Conservation (phyloP, 2,329 filamentous ascomycete species). For the Gaeumannomyces sp. region DNA sequence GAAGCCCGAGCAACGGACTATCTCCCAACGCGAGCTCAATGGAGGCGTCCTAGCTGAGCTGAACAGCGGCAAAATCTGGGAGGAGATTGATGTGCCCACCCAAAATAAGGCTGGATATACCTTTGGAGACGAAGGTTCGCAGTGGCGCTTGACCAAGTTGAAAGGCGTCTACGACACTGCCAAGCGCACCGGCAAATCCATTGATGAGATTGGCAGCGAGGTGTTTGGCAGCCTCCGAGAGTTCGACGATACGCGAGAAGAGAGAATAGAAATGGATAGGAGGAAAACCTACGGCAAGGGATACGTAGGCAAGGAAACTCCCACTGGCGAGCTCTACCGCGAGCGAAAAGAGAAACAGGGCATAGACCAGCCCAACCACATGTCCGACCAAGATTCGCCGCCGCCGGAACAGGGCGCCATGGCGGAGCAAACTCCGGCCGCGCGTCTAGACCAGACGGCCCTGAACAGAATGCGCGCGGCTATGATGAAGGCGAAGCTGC, state of each 20-base stretch:
- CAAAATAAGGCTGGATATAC: slow-evolving; percentile 63
- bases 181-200: slow-evolving; percentile 61
- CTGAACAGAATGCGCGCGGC: slow-evolving; percentile 88
- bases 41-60: slow-evolving; percentile 54
- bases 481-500: slow-evolving; percentile 92
- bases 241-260: slow-evolving; percentile 90
- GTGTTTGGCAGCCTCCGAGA: slow-evolving; percentile 73
- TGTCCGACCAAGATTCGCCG: slow-evolving; percentile 3
- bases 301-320: slow-evolving; percentile 79
- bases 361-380: not conserved
- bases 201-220: slow-evolving; percentile 80
- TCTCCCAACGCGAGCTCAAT: slow-evolving; percentile 81
- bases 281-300: slow-evolving; percentile 76
- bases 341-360: slow-evolving; percentile 48
- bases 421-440: slow-evolving; percentile 42
- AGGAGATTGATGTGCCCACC: slow-evolving; percentile 46
- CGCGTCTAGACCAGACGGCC: slow-evolving; percentile 65
- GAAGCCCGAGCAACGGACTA: slow-evolving; percentile 56
- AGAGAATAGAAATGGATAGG: slow-evolving; percentile 83
- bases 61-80: slow-evolving; percentile 46
- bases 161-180: slow-evolving; percentile 77
- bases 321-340: slow-evolving; percentile 77
- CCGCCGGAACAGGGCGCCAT: slow-evolving; percentile 47
- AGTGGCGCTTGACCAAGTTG: slow-evolving; percentile 96
- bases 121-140: slow-evolving; percentile 83